Evolutionary conservation across 768 basidiomycete species (phyloP), one percentile per base, ranked within the genome.

Genomic region (Cystofilobasidium bisporidii): DNA sequence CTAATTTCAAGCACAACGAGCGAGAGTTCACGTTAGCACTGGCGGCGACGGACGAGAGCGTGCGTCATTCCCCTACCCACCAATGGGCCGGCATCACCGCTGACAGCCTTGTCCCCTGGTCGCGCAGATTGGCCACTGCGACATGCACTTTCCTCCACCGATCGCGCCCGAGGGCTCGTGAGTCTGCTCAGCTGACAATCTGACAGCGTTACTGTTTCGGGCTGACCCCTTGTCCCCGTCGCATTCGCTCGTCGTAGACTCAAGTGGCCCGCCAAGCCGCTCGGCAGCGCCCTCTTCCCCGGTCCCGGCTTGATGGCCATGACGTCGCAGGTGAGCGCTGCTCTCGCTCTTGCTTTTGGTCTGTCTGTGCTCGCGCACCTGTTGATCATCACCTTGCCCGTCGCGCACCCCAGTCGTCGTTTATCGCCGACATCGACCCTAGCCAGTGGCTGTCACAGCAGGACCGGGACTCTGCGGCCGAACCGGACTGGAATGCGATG

Each of bases 121-220:
- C 48, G 22, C 14, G n/a, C 48, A 56, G 53, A 56, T 56, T 20
- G 53, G 53, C 26, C 6, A 32, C 53, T 56, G 53, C 53, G 53
- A 56, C 53, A 56, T 56, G 9, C 53, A 56, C 53, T 56, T 56
- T 32, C 53, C 53, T 3, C 28, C 53, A 18, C 53, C 53, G 10
- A 15, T 4, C 1, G 30, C 2, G 14, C 2, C 20, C 30, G 20
- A 56, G 18, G 3, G 8, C 18, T 3, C 14, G 50, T 55, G 50
- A 11, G 50, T 55, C 50, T 20, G 9, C 26, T 55, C 50, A 14
- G 28, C 11, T 15, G 14, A 10, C 50, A 26, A 26, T 17, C 40
- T 41, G 40, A 41, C 17, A 55, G 6, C 3, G 20, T 11, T 9
- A 15, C 28, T 15, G 28, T 8, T 8, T 55, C 26, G 30, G 26